A percentile compares a stretch with the other conserved stretches of the same genome.
These are phyloP conservation scores for Pleurotus citrinopileatus DNA, from an alignment of 768 basidiomycete species.

Conservation along the genomic window DNA sequence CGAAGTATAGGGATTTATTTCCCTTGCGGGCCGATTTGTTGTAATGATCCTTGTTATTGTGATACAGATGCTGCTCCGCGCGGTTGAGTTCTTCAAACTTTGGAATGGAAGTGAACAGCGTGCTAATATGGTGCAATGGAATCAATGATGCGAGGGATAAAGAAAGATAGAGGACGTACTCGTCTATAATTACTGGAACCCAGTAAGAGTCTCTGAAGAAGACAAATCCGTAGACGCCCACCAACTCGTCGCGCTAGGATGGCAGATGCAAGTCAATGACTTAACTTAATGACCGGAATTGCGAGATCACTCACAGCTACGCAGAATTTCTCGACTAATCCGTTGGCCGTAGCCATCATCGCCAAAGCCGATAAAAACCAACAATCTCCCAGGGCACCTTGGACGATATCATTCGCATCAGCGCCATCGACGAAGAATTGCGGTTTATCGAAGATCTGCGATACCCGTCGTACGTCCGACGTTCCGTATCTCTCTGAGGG, in stretches of 20 bases:
- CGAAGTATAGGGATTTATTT: constrained; percentile 47
- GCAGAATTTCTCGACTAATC: constrained; percentile 50
- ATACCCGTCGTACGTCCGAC: constrained; percentile 43
- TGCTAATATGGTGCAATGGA: constrained; percentile 24
- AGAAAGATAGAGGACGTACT: constrained; percentile 31
- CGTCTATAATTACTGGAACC: constrained; percentile 55
- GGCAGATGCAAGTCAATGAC: background rate
- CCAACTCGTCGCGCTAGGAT: constrained; percentile 42
- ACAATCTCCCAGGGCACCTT: constrained; percentile 51
- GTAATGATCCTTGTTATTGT: constrained; percentile 46
- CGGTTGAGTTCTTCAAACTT: constrained; percentile 47
- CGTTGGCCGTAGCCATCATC: constrained; percentile 40
- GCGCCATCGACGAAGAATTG: constrained; percentile 45
- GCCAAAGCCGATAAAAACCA: constrained; percentile 54
- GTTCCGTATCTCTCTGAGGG: constrained; percentile 20
- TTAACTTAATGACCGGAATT: background rate
- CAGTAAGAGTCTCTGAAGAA: constrained; percentile 52
- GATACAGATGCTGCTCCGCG: constrained; percentile 42
- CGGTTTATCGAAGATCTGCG: constrained; percentile 50
- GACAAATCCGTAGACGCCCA: constrained; percentile 58
- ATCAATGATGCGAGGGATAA: background rate
- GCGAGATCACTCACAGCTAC: constrained; percentile 35
- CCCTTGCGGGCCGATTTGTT: constrained; percentile 42
- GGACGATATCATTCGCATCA: constrained; percentile 41
- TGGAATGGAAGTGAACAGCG: constrained; percentile 46